Evolutionary conservation across 1,284 basidiomycete genomes (phyloP).

Genomic region (Papiliotrema nemorosa): DNA sequence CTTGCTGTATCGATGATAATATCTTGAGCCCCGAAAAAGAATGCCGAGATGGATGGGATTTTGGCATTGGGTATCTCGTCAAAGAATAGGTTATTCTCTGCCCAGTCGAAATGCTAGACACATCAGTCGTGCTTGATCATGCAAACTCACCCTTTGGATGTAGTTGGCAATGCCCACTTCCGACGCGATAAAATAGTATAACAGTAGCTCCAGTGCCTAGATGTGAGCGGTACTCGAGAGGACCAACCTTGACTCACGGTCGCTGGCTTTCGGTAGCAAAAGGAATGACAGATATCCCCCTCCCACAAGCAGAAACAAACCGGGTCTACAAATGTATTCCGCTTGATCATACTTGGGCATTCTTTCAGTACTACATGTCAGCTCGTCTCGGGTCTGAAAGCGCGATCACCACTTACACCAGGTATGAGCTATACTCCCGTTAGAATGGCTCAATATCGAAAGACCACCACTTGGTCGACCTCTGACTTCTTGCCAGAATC

Average conservation of each 20-base stretch:
- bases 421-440: constrained; percentile 51
- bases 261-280: constrained; percentile 65
- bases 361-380: constrained; percentile 62
- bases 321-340: constrained; percentile 85
- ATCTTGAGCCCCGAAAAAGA: constrained; percentile 76
- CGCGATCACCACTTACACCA: constrained; percentile 34
- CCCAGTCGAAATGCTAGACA: constrained; percentile 58
- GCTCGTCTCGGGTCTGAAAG: neutral
- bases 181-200: constrained; percentile 79
- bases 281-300: constrained; percentile 85
- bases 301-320: constrained; percentile 80
- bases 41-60: constrained; percentile 55
- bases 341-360: constrained; percentile 62
- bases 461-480: constrained; percentile 53
- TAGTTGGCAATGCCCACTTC: constrained; percentile 83
- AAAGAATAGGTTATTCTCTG: constrained; percentile 80
- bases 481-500: constrained; percentile 53
- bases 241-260: constrained; percentile 52
- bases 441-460: constrained; percentile 80
- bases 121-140: neutral
- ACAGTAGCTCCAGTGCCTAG: constrained; percentile 69
- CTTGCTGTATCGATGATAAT: constrained; percentile 68
- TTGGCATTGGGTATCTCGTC: constrained; percentile 76
- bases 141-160: constrained; percentile 58
- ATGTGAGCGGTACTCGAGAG: constrained; percentile 1